Base-by-base conservation (phyloP, 73 alveolate genomes). In the Durusdinium trenchii region DNA sequence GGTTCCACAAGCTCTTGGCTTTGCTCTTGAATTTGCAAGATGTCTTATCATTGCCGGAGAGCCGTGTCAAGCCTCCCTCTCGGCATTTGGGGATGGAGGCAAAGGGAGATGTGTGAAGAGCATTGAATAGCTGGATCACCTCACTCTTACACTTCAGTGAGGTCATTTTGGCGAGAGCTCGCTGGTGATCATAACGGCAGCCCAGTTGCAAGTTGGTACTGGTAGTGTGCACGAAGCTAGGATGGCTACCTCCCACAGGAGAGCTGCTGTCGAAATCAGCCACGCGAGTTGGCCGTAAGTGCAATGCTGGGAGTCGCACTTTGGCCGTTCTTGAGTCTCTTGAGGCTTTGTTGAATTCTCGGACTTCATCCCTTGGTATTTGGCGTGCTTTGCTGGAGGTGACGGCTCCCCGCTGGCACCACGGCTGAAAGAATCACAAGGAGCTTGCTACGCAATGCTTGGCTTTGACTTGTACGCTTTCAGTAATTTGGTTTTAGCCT, bases 141-240 rank as follows among this genome's bases (percentile, higher is more conserved):
- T 23, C 30, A 23, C 73, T 32, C 30, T 60, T 32, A 60, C 85
- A 7, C 35, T 40, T 23, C 43, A 1, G 86, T n/a, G 36, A 90
- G 97, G 87, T 90, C 97, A 36, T 90, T 90, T 54, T 90, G 97
- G 97, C 97, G 97, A 36, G 97, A 90, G 62, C 87, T 90, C 18
- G 97, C 79, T 36, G 97, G 60, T 3, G 60, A 35, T 87, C 51
- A 75, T 75, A 78, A 64, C 30, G 96, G 96, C 71, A 35, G 18
- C 91, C 28, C 47, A 67, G 52, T 30, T 5, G 57, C 36, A 67
- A 60, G 73, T 60, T 60, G 73, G 32, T 23, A 57, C n/a, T 60
- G 73, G 18, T 60, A 1, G 73, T 23, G 73, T 2, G 30, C 73
- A 23, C 30, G 1, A 32, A 23, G 23, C 23, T 16, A 60, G 73